Base-by-base conservation (phyloP, 2,329 filamentous ascomycete genomes). In the Pseudogymnoascus sp. region DNA sequence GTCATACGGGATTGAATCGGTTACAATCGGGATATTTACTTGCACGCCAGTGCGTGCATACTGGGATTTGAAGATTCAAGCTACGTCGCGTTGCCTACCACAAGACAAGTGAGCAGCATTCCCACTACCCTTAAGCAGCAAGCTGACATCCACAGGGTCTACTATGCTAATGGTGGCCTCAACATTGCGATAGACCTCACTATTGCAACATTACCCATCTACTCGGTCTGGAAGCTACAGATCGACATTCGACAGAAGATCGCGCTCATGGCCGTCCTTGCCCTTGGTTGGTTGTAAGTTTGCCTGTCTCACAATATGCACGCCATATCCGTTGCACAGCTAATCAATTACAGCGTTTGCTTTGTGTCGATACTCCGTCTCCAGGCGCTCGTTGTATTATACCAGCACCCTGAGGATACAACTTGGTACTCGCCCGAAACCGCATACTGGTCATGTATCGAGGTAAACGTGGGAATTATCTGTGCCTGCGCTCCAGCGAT, bases 11-110 rank as follows among this genome's bases (percentile, higher is more conserved):
- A 43, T 43, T 23, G 18, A 43, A 11, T 43, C 40, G 65, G 68
- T 72, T 3, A 70, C 75, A 18, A 79, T 78, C 1, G 66, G 80
- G 35, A 74, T 81, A 21, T 78, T 80, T 65, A 73, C 77, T 63
- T 81, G 79, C 63, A 63, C 73, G 14, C 77, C 78, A 0, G 69
- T 80, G 4, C 58, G 67, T 21, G 78, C 78, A 11, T 72, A 73
- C 0, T 81, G 79, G 79, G 69, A 78, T 62, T 65, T 68, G 5
- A 64, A 63, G 1, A 60, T 76, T 1, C 69, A 69, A 14, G 69
- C 71, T 7, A 67, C 63, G 21, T 75, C 76, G 0, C 72, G 70
- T 16, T 81, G 79, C 67, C 78, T 76, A 64, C 73, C 71, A 7
- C 66, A 70, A 38, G 65, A 61, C 4, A 74, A 73, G 0, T 43